A percentile compares a stretch with the other conserved stretches of the same genome.
These are phyloP conservation scores for Pterulicium gracile DNA, from an alignment of 1,284 basidiomycete species.

Conservation along the genomic window DNA sequence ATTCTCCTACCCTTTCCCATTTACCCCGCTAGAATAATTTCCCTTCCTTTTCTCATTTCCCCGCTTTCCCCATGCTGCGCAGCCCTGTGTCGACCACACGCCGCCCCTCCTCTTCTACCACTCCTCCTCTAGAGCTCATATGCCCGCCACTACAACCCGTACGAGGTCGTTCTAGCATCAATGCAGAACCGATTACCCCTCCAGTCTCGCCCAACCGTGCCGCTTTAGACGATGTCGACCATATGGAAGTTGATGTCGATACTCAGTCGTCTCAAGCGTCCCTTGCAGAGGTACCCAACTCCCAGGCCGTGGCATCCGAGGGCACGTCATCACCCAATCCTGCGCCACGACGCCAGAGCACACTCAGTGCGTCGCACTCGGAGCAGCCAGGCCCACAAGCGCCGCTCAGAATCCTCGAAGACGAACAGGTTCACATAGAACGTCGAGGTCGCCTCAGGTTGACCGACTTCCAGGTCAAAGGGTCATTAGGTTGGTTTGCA, in stretches of 20 bases:
- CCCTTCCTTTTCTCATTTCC: background rate
- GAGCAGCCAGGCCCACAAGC: constrained; percentile 20
- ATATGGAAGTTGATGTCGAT: constrained; percentile 19
- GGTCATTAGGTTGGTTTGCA: constrained; percentile 51
- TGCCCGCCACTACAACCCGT: constrained; percentile 2
- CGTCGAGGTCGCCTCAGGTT: constrained; percentile 44
- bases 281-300: constrained; percentile 11
- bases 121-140: constrained; percentile 9
- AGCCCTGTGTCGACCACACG: background rate
- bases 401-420: constrained; percentile 52
- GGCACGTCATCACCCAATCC: constrained; percentile 5
- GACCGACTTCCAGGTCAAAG: constrained; percentile 72
- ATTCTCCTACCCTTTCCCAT: background rate
- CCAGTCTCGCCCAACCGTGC: constrained; percentile 43
- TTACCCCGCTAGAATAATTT: background rate
- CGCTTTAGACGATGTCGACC: constrained; percentile 18
- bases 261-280: constrained; percentile 10
- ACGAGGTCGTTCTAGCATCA: constrained; percentile 11
- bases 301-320: background rate
- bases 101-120: constrained; percentile 1
- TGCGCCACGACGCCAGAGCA: constrained; percentile 2
- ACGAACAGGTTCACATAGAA: constrained; percentile 55
- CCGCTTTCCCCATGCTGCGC: background rate
- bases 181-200: constrained; percentile 44
- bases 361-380: constrained; percentile 14